Evolutionary conservation across 495 filamentous ascomycete genomes (phyloP).

Genomic region (Bombardia bombarda): DNA sequence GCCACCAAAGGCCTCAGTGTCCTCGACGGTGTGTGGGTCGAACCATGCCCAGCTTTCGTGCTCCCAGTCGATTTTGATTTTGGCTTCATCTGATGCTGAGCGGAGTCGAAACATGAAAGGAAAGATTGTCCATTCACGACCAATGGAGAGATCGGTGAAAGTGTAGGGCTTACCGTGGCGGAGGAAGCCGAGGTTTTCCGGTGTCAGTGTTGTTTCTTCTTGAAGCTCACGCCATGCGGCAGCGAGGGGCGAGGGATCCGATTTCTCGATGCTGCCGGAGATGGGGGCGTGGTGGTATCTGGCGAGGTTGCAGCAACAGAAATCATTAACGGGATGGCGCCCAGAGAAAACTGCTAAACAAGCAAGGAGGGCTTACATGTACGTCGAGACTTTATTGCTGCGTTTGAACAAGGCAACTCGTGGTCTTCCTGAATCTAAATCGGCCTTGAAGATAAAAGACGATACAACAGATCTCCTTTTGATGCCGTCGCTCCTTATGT

Average conservation of each 20-base stretch:
- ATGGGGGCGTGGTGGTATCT: conserved; percentile 50
- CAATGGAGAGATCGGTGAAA: conserved; percentile 44
- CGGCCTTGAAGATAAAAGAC: conserved; percentile 45
- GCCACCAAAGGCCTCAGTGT: conserved; percentile 32
- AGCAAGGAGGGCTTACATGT: conserved; percentile 29
- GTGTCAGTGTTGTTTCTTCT: conserved; percentile 53
- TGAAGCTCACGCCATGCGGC: conserved; percentile 55
- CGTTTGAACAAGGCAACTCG: conserved; percentile 51
- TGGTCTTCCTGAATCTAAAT: conserved; percentile 20
- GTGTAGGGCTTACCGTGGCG: conserved; percentile 51
- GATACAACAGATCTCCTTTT: conserved; percentile 37
- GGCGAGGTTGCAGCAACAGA: too few species aligned
- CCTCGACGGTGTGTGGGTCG: conserved; percentile 34
- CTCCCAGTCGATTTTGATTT: conserved; percentile 55
- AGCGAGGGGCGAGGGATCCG: conserved; percentile 40
- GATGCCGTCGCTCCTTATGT: too few species aligned
- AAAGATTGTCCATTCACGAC: conserved; percentile 54
- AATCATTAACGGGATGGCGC: too few species aligned
- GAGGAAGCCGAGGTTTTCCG: conserved; percentile 38
- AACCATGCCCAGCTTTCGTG: conserved; percentile 52
- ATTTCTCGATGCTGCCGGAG: conserved; percentile 48
- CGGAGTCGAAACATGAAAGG: conserved; percentile 54
- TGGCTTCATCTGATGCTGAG: conserved; percentile 17
- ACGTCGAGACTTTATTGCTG: conserved; percentile 49
- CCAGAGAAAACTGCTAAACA: neutral